Evolutionary conservation across 345 rosid species (phyloP).

Genomic region (Boechera stricta): DNA sequence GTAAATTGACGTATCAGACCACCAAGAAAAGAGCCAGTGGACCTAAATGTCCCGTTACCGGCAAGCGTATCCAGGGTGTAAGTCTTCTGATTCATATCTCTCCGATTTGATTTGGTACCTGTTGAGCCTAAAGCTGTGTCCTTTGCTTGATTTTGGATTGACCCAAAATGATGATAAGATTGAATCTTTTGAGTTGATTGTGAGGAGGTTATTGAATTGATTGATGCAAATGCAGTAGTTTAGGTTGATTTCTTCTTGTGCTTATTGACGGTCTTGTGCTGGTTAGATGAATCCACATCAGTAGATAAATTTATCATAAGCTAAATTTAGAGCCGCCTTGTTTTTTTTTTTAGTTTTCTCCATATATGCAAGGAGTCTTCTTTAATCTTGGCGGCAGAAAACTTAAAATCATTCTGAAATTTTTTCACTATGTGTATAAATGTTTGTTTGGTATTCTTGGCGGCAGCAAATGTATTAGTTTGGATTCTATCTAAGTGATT

Average conservation of each 20-base stretch:
- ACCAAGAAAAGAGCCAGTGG: slow-evolving; percentile 88
- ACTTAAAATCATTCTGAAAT: background rate
- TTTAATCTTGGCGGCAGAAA: background rate
- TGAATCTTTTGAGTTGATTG: background rate
- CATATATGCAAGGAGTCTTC: background rate
- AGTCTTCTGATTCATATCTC: background rate
- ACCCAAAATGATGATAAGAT: background rate
- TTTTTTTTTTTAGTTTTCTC: slow-evolving; percentile 11
- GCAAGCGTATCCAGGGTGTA: slow-evolving; percentile 97
- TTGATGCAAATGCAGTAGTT: background rate
- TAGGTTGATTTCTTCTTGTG: slow-evolving; percentile 21
- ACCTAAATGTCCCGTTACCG: slow-evolving; percentile 90
- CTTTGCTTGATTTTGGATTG: background rate
- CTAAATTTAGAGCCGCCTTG: slow-evolving; percentile 48
- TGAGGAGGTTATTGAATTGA: background rate
- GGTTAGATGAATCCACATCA: slow-evolving; percentile 40
- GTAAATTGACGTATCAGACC: slow-evolving; percentile 87
- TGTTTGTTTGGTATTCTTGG: background rate
- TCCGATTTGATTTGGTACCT: background rate
- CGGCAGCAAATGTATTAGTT: background rate
- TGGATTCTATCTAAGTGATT: background rate
- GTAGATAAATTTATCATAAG: slow-evolving; percentile 64
- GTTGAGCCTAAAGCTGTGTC: background rate
- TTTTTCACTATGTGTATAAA: background rate
- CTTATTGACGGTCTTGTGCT: slow-evolving; percentile 66